phyloP scores from a whole-genome alignment of 371 early-diverging fungal species.

The Synchytrium microbalum region DNA sequence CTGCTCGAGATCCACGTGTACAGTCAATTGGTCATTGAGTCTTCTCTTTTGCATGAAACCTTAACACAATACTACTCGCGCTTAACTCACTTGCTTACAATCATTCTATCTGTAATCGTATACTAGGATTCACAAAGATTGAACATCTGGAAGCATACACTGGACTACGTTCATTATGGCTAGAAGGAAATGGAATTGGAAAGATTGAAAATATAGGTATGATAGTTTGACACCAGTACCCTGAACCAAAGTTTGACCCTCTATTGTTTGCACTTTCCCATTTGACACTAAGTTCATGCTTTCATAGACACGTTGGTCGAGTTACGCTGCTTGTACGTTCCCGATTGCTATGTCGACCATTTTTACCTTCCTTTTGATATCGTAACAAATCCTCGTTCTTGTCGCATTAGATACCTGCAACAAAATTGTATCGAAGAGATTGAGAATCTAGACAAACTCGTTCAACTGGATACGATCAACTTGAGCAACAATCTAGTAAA shows the following conservation, averaged over 20 bases:
- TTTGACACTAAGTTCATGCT: neutral
- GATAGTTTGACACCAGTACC: slow-evolving; percentile 1
- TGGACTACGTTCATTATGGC: slow-evolving; percentile 41
- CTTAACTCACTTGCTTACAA: slow-evolving; percentile 1
- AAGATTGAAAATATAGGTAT: slow-evolving; percentile 32
- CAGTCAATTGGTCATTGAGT: neutral
- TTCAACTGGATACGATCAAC: slow-evolving; percentile 40
- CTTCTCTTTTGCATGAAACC: slow-evolving; percentile 3
- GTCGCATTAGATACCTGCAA: slow-evolving; percentile 32
- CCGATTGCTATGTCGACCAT: slow-evolving; percentile 5
- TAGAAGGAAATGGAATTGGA: slow-evolving; percentile 47
- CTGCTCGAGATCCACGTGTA: neutral
- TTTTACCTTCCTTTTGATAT: slow-evolving; percentile 3
- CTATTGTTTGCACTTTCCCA: neutral
- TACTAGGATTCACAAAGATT: slow-evolving; percentile 41
- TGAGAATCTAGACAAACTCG: slow-evolving; percentile 28
- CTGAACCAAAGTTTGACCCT: slow-evolving; percentile 4
- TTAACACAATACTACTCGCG: neutral
- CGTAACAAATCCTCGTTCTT: neutral
- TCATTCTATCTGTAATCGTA: neutral
- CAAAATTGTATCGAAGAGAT: slow-evolving; percentile 46
- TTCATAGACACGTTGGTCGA: slow-evolving; percentile 21
- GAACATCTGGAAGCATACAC: slow-evolving; percentile 39
- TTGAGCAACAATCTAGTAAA: slow-evolving; percentile 45
- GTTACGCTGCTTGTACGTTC: slow-evolving; percentile 34